Conservation (phyloP, 805 yeast species). For the Citeromyces matritensis region DNA sequence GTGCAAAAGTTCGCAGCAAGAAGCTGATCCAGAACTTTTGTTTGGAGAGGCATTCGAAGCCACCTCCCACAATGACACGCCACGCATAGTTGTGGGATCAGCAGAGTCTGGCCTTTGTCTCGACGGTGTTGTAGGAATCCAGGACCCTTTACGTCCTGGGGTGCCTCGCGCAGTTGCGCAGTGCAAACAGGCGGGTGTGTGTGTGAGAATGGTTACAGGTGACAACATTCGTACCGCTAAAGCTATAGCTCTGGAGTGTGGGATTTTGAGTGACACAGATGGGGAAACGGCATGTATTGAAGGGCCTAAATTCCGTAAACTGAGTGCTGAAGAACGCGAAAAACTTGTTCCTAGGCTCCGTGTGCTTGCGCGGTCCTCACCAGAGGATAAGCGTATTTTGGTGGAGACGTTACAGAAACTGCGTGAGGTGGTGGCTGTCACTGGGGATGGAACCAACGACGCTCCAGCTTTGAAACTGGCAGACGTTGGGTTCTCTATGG, state of each 20-base stretch:
- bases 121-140: constrained; percentile 79
- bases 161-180: constrained; percentile 79
- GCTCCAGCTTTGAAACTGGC: constrained; percentile 95
- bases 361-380: constrained; percentile 89
- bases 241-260: constrained; percentile 81
- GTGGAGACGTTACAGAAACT: constrained; percentile 66
- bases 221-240: constrained; percentile 85
- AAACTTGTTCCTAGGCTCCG: constrained; percentile 56
- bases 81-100: constrained; percentile 13
- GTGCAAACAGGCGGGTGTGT: constrained; percentile 85
- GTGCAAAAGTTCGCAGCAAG: constrained; percentile 9
- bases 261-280: constrained; percentile 44
- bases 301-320: constrained; percentile 76
- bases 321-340: constrained; percentile 39
- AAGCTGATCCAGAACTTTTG: constrained; percentile 25
- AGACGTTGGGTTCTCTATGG: constrained; percentile 97
- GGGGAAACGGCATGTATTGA: constrained; percentile 65
- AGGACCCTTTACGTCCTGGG: constrained; percentile 87
- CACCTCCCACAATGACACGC: constrained; percentile 6
- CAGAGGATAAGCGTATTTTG: constrained; percentile 83
- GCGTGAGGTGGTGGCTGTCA: constrained; percentile 95
- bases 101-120: constrained; percentile 26
- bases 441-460: constrained; percentile 98
- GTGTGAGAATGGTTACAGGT: constrained; percentile 97
- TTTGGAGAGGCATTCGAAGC: constrained; percentile 17